A percentile compares a stretch with the other conserved stretches of the same genome.
phyloP scores from a whole-genome alignment of 495 filamentous ascomycete species.

The Podospora sp. region DNA sequence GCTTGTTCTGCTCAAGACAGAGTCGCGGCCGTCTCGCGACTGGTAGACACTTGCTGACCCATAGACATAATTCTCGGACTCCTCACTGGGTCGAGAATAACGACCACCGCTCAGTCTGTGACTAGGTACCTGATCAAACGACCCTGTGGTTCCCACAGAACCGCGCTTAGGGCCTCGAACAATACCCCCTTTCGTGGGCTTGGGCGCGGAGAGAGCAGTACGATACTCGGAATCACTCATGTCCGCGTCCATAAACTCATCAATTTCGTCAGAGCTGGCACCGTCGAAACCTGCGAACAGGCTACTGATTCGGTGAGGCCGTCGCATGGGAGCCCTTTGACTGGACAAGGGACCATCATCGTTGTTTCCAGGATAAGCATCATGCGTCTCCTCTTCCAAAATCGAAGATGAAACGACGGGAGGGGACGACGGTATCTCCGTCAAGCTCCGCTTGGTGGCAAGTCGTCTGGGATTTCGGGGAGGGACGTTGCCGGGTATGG shows the following conservation, averaged over 20 bases:
- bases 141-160: conserved; percentile 29
- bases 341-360: conserved; percentile 74
- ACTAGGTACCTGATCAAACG: conserved; percentile 39
- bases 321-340: conserved; percentile 62
- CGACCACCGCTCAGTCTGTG: conserved; percentile 25
- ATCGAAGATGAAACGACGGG: conserved; percentile 33
- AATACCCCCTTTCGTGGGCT: conserved; percentile 38
- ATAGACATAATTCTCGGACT: conserved; percentile 31
- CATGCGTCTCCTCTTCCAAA: conserved; percentile 49
- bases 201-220: conserved; percentile 65
- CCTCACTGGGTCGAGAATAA: conserved; percentile 32
- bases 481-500: conserved; percentile 53
- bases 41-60: conserved; percentile 31
- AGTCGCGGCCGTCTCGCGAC: conserved; percentile 36
- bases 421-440: conserved; percentile 52
- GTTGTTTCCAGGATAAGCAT: conserved; percentile 80
- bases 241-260: conserved; percentile 61
- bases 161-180: conserved; percentile 42
- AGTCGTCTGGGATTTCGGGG: conserved; percentile 57
- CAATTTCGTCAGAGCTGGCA: conserved; percentile 59
- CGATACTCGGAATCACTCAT: conserved; percentile 66
- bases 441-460: conserved; percentile 45
- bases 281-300: conserved; percentile 81
- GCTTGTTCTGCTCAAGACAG: conserved; percentile 31
- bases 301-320: conserved; percentile 75